phyloP scores from a whole-genome alignment of 2,329 filamentous ascomycete genomes.

The Plenodomus lindquistii region DNA sequence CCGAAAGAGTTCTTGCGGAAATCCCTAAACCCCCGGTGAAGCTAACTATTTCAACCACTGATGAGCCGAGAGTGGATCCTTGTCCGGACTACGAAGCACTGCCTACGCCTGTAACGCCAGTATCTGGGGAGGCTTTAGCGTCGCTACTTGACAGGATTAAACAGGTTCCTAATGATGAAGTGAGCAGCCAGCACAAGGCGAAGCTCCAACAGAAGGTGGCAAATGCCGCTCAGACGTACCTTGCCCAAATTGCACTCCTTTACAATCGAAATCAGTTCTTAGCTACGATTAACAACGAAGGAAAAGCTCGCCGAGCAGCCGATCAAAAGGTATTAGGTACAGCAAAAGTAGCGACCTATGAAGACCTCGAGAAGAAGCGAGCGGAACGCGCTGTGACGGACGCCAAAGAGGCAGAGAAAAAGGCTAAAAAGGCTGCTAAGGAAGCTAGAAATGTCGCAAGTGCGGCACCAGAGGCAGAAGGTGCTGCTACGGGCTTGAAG shows the following conservation, averaged over 20 bases:
- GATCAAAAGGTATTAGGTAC: constrained; percentile 5
- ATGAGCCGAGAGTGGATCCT: constrained; percentile 9
- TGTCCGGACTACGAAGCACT: constrained; percentile 14
- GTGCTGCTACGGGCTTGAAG: constrained; percentile 4
- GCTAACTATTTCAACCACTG: constrained; percentile 14
- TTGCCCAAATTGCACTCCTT: constrained; percentile 27
- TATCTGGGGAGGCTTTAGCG: constrained; percentile 17
- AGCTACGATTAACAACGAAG: constrained; percentile 31
- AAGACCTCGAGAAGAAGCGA: constrained; percentile 9
- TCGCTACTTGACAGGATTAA: constrained; percentile 20
- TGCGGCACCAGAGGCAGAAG: constrained; percentile 7
- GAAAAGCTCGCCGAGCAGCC: constrained; percentile 7
- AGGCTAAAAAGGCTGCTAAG: constrained; percentile 3
- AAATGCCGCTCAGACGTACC: constrained; percentile 28
- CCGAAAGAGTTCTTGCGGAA: constrained; percentile 18
- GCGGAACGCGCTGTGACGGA: constrained; percentile 7
- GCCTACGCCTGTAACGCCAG: constrained; percentile 18
- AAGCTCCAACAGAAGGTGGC: constrained; percentile 17
- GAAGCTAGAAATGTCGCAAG: constrained; percentile 7
- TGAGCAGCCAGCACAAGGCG: constrained; percentile 8
- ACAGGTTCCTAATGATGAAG: constrained; percentile 13
- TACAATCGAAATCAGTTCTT: constrained; percentile 33
- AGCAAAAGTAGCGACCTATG: constrained; percentile 7
- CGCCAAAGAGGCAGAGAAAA: constrained; percentile 4
- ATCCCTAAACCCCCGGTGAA: constrained; percentile 23